Evolutionary conservation across 768 basidiomycete genomes (phyloP).

Genomic region (Tulasnella sp.): DNA sequence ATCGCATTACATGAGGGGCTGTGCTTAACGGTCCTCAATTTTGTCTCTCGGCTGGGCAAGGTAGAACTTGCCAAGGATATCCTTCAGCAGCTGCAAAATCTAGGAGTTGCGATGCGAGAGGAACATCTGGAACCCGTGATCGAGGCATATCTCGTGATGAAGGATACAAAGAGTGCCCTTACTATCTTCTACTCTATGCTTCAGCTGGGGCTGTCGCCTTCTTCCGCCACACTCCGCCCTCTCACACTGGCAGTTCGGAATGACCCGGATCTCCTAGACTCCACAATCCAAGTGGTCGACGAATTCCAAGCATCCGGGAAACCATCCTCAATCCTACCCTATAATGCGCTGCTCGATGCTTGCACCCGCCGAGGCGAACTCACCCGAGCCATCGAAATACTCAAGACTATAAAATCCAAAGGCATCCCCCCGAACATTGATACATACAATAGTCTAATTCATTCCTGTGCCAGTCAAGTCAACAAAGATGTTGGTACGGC

Average conservation of each 20-base stretch:
- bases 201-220: slow-evolving; percentile 32
- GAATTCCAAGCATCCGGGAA: slow-evolving; percentile 40
- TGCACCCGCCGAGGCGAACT: slow-evolving; percentile 49
- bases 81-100: slow-evolving; percentile 40
- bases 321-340: slow-evolving; percentile 41
- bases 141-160: slow-evolving; percentile 52
- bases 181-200: slow-evolving; percentile 48
- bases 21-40: slow-evolving; percentile 53
- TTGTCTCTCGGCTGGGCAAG: slow-evolving; percentile 59
- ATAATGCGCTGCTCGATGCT: slow-evolving; percentile 58
- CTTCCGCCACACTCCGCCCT: neutral
- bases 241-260: slow-evolving; percentile 10
- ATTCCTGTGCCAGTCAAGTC: no score
- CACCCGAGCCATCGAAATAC: slow-evolving; percentile 64
- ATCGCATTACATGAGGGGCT: slow-evolving; percentile 63
- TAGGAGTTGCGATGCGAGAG: slow-evolving; percentile 43
- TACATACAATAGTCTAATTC: no score
- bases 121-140: slow-evolving; percentile 67
- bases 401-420: slow-evolving; percentile 47
- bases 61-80: slow-evolving; percentile 56
- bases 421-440: slow-evolving; percentile 43
- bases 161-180: slow-evolving; percentile 50
- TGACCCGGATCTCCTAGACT: slow-evolving; percentile 44
- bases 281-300: slow-evolving; percentile 50
- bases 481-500: slow-evolving; percentile 22